Percentiles rank a stretch among this genome's conserved stretches.
These are phyloP conservation scores for Aspergillus sp. DNA, from an alignment of 2,329 filamentous ascomycete genomes.

Conservation along the genomic window DNA sequence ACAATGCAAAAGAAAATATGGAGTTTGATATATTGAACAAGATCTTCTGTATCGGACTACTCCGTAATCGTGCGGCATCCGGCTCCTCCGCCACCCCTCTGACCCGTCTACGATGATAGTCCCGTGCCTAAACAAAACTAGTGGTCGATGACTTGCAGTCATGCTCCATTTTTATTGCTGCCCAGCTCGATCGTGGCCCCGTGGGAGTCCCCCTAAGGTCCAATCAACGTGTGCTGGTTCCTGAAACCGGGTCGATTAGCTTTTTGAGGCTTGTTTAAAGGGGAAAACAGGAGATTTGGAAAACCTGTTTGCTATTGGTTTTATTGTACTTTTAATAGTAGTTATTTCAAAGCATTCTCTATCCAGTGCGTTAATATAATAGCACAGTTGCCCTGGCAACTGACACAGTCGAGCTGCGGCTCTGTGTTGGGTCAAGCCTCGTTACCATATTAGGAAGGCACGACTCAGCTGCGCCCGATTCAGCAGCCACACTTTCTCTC, in stretches of 20 bases:
- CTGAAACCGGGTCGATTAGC: constrained; percentile 5
- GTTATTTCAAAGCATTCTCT: neutral
- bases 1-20: too few relatives aligned
- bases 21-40: too few relatives aligned
- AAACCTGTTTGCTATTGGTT: constrained; percentile 14
- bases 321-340: neutral
- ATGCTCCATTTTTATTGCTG: constrained; percentile 3
- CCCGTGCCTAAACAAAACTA: constrained; percentile 2
- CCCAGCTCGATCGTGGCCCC: constrained; percentile 12
- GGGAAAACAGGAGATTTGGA: constrained; percentile 1
- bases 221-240: neutral
- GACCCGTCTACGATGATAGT: neutral
- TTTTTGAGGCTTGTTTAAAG: neutral
- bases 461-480: neutral
- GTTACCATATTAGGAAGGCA: neutral
- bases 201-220: neutral
- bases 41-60: neutral
- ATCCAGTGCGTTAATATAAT: constrained; percentile 1
- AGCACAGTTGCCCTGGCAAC: constrained; percentile 18
- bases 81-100: neutral
- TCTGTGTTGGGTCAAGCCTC: neutral
- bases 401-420: neutral
- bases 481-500: neutral
- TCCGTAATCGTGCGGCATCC: neutral
- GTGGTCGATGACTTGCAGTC: constrained; percentile 10